phyloP scores from a whole-genome alignment of 768 basidiomycete genomes.

The Collybia mongolica region DNA sequence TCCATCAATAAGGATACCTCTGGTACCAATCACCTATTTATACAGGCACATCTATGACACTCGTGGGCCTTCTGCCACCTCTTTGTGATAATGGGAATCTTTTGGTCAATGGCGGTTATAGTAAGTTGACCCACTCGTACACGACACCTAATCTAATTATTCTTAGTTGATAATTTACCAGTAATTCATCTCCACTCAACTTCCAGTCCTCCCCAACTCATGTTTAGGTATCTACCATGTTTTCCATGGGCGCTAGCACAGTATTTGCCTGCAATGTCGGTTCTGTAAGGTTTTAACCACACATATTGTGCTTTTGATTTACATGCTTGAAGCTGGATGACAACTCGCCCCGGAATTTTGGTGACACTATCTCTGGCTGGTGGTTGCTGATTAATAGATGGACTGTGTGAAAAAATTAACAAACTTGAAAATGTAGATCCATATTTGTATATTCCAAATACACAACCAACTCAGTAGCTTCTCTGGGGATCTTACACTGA shows the following conservation, averaged over 20 bases:
- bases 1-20: not conserved
- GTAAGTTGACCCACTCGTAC: conserved; percentile 41
- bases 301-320: not conserved
- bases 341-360: conserved; percentile 91
- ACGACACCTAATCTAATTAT: conserved; percentile 7
- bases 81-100: conserved; percentile 92
- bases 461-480: no score
- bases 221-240: conserved; percentile 84
- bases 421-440: no score
- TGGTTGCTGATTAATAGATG: conserved; percentile 92
- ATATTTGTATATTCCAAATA: no score
- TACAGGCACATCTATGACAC: conserved; percentile 92
- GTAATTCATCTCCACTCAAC: conserved; percentile 35
- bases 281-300: conserved; percentile 49
- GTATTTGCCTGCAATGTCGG: conserved; percentile 96
- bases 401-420: no score
- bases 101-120: conserved; percentile 87
- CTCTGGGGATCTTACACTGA: no score
- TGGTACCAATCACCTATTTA: conserved; percentile 1
- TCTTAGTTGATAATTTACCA: conserved; percentile 83
- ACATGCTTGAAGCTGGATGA: conserved; percentile 70
- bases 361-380: conserved; percentile 94
- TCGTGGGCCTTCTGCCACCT: conserved; percentile 93
- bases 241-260: conserved; percentile 83
- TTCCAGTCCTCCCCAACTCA: conserved; percentile 2